A percentile compares a stretch with the other conserved stretches of the same genome.
These are phyloP conservation scores for Pestalotiopsis sp. DNA, from an alignment of 2,329 filamentous ascomycete genomes.

Conservation along the genomic window DNA sequence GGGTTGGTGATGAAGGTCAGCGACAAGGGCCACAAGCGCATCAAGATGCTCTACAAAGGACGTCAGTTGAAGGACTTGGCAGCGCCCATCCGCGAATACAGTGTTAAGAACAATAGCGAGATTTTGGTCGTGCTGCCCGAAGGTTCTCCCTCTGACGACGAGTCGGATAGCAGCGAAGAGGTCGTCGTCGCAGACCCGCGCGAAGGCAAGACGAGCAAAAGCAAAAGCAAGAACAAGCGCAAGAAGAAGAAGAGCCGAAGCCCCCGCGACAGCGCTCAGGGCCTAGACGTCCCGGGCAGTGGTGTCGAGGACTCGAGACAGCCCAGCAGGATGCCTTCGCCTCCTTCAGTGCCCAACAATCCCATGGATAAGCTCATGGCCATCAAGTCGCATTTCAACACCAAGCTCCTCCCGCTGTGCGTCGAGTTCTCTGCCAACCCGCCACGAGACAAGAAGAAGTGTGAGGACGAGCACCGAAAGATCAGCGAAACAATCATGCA, in stretches of 20 bases:
- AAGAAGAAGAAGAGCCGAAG: conserved; percentile 42
- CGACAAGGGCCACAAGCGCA: conserved; percentile 42
- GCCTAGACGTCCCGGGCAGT: conserved; percentile 38
- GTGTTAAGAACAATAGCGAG: conserved; percentile 64
- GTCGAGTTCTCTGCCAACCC: conserved; percentile 62
- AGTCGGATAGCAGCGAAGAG: conserved; percentile 43
- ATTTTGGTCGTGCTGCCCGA: conserved; percentile 61
- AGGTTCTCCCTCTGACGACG: conserved; percentile 40
- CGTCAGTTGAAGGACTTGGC: conserved; percentile 67
- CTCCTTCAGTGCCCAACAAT: conserved; percentile 37
- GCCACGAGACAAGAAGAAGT: conserved; percentile 67
- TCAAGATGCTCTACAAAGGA: conserved; percentile 76
- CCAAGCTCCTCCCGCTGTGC: conserved; percentile 66
- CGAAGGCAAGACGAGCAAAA: conserved; percentile 41
- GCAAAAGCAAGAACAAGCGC: conserved; percentile 39
- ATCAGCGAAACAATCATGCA: conserved; percentile 76
- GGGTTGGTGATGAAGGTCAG: conserved; percentile 66
- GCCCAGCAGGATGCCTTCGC: conserved; percentile 38
- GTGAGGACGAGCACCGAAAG: conserved; percentile 73
- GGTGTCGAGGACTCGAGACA: conserved; percentile 36
- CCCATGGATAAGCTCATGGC: conserved; percentile 65
- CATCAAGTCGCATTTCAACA: conserved; percentile 66
- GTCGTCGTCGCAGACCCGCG: conserved; percentile 45
- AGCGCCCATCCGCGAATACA: conserved; percentile 57
- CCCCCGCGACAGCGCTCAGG: conserved; percentile 45